Evolutionary conservation across 192 early-diverging fungal species (phyloP), one percentile per base, ranked within the genome.

Genomic region (Coemansia sp.): DNA sequence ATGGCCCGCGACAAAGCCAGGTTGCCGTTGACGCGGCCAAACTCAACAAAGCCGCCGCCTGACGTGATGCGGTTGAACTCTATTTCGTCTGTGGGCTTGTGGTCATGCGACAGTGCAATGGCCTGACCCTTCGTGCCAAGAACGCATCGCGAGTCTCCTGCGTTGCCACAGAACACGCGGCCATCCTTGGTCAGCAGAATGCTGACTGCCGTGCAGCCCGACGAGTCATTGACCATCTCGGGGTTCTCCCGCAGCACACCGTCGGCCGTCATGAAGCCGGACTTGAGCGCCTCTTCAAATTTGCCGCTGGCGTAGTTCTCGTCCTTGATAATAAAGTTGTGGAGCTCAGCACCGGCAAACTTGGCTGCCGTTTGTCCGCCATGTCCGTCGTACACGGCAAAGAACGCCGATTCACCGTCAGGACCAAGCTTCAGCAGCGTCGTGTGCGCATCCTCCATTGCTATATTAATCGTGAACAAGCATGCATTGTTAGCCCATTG

Each of bases 21-120:
- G 73, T 96, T 97, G 87, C 97, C 97, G 79, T 99, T 99, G 47
- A 99, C 97, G 59, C 97, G 88, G 1, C 95, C 94, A 84, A 91
- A 97, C 74, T 99, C 96, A 23, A 99, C 95, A 83, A 96, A 99
- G 7, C 96, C 96, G 56, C 97, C 97, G 34, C 91, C 96, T 4
- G 84, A 84, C 46, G 78, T 79, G 68, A 99, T 99, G 64, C 97
- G 89, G 51, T 85, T 67, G 18, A 85, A 83, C 81, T 99, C 97
- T 31, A 71, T 84, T 78, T 84, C 85, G 74, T 94, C 91, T 11
- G 84, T 86, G 23, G 97, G 97, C 81, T 99, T 99, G 73, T 99
- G 97, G 75, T 99, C 97, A 61, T 85, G 84, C 38, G 93, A 94
- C 63, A 99, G 80, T 11, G 90, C 76, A 11, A 84, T 76, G 11